Percentiles rank a stretch among this genome's conserved stretches.
phyloP scores from a whole-genome alignment of 75 land plant species.

The Cunninghamia lanceolata region DNA sequence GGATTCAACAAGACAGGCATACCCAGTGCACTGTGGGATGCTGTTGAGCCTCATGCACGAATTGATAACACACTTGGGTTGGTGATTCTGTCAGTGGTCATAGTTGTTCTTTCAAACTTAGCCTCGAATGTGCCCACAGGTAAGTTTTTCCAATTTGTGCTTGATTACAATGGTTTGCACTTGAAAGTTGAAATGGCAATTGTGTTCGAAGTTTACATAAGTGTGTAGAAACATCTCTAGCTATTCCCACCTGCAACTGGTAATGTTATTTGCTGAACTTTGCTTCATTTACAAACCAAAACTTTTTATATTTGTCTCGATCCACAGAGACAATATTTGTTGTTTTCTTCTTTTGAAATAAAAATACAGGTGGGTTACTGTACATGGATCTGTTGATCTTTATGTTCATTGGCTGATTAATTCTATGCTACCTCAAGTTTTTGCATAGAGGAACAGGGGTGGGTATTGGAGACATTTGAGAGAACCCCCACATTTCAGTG shows the following conservation, averaged over 20 bases:
- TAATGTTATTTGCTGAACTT: not conserved
- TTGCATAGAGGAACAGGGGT: not conserved
- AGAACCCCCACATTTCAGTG: not conserved
- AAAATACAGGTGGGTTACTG: not conserved
- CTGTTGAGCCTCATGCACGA: constrained; percentile 68
- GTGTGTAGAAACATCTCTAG: not conserved
- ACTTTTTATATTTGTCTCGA: not conserved
- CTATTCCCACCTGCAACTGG: not conserved
- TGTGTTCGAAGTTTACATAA: not conserved
- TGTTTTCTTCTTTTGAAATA: not conserved
- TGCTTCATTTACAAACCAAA: not conserved
- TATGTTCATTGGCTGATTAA: not conserved
- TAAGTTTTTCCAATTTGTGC: constrained; percentile 8
- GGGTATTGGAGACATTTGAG: not conserved
- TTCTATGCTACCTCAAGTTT: not conserved
- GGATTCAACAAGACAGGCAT: constrained; percentile 83
- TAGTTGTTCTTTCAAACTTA: constrained; percentile 71
- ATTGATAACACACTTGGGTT: constrained; percentile 46
- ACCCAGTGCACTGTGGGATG: constrained; percentile 60
- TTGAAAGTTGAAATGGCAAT: not conserved
- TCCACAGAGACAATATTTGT: not conserved
- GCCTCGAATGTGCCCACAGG: constrained; percentile 93
- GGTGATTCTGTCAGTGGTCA: constrained; percentile 48
- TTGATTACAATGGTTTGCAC: constrained; percentile 12
- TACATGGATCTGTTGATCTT: not conserved